A percentile compares a stretch with the other conserved stretches of the same genome.
Evolutionary conservation across 495 filamentous ascomycete genomes (phyloP).

Genomic region (Trichoderma parareesei): DNA sequence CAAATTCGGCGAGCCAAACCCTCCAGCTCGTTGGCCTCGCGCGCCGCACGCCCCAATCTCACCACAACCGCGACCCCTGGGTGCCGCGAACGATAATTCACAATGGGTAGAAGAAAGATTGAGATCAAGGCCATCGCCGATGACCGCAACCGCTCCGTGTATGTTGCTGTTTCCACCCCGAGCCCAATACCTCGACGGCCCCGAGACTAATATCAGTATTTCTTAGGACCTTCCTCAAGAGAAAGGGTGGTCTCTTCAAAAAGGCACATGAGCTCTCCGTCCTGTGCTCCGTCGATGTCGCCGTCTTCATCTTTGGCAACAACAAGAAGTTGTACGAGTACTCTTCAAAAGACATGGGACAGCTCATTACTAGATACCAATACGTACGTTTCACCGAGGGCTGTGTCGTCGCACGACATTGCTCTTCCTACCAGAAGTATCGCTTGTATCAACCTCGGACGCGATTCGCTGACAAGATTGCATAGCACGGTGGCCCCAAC

Average conservation of each 20-base stretch:
- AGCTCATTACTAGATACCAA: slow-evolving; percentile 77
- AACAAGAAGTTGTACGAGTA: slow-evolving; percentile 99
- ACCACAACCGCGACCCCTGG: background rate
- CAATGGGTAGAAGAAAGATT: slow-evolving; percentile 70
- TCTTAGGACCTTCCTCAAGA: slow-evolving; percentile 87
- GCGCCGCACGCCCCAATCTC: background rate
- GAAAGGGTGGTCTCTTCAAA: slow-evolving; percentile 98
- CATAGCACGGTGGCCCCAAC: slow-evolving; percentile 80
- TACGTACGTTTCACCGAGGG: slow-evolving; percentile 54
- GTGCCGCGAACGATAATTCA: background rate
- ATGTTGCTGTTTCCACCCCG: slow-evolving; percentile 37
- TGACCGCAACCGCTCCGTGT: slow-evolving; percentile 98
- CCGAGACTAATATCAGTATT: slow-evolving; percentile 62
- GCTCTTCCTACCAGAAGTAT: background rate
- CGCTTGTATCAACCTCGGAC: slow-evolving; percentile 9
- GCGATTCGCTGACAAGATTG: slow-evolving; percentile 22
- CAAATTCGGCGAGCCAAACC: background rate
- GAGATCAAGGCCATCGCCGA: slow-evolving; percentile 99
- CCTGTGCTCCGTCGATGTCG: slow-evolving; percentile 95
- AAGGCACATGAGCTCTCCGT: slow-evolving; percentile 98
- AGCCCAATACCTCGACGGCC: slow-evolving; percentile 21
- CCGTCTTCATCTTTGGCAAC: slow-evolving; percentile 94
- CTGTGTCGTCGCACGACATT: background rate
- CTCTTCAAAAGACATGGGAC: slow-evolving; percentile 86
- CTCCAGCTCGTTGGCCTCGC: background rate